Evolutionary conservation across 495 filamentous ascomycete species (phyloP), one percentile per base, ranked within the genome.

Genomic region (Hypoxylon cercidicola): DNA sequence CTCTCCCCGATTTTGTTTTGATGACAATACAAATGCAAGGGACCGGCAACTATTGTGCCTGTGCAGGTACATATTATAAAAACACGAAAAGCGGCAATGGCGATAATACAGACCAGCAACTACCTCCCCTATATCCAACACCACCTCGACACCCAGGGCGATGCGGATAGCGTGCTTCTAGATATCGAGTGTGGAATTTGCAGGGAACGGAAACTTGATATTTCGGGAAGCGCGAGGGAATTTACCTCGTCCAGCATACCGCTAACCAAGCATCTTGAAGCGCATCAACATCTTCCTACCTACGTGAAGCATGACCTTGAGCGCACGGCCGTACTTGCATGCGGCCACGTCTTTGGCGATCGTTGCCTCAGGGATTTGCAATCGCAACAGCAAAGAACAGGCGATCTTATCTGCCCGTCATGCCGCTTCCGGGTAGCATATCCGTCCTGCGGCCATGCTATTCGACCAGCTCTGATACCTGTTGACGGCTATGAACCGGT

Each of bases 341-440:
- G 68, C 40, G 71, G 71, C 2, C 71, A 73, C 25, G 50, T 73
- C n/a, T 69, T 73, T 16, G 71, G 71, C 44, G 68, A 71, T 37
- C 62, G 64, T n/a, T 73, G 71, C 47, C 49, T 71, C 10, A 44
- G 66, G 10, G 43, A 55, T 20, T 13, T 68, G 4, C 16, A 54
- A 23, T 16, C 41, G 0, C 16, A 54, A 23, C 13, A 35, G 0
- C 16, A 47, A 13, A 48, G 45, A n/a, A 20, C 49, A 3, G 30
- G 30, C 1, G 64, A 64, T 9, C 19, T 71, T 11, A 47, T 25
- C 21, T 73, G 71, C 21, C 71, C 71, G 20, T 55, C 68, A 1
- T 73, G 71, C 48, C 61, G 68, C 1, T 73, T 49, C 41, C 41
- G 45, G 21, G 65, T 68, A 62, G 12, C 47, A n/a, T 73, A 73